Base-by-base conservation (phyloP, 2,329 filamentous ascomycete genomes). In the Xylariaceae sp. region DNA sequence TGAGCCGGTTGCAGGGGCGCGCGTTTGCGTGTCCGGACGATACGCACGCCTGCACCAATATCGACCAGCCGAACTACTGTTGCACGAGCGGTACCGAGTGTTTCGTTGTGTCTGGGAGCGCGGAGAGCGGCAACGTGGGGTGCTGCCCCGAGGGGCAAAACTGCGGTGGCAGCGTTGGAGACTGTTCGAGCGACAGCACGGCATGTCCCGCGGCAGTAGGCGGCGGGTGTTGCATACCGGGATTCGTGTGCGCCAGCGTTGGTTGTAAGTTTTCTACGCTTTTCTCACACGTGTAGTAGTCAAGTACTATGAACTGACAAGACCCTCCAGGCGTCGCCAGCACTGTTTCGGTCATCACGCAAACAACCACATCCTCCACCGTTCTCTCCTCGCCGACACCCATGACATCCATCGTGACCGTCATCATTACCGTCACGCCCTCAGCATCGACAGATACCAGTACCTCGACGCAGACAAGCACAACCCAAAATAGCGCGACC, bases 221-320 rank as follows among this genome's bases (percentile, higher is more conserved):
- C 3, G 86, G 85, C 12, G 87, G 86, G 2, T 91, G 87, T 57
- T 91, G 87, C 59, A 79, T 89, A 9, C 71, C 80, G 0, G 85
- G 84, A 4, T 89, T 79, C 55, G 69, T 76, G 2, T 91, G 87
- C 53, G 70, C 78, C 43, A 81, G 81, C 15, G 67, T 82, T 42
- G 87, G 86, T 18, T 91, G 87, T 82, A 66, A 74, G 72, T 75
- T 45, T 19, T 41, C 12, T 34, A n/a, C n/a, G n/a, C 19, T 13
- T 18, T 16, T 2, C 26, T 9, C 4, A 11, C 26, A 22, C 41
- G 17, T 36, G 31, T 34, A 47, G 40, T 26, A 8, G 19, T 11
- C 12, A 38, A 18, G 19, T 16, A 18, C 12, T 9, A 28, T 33
- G 41, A 19, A n/a, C n/a, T n/a, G n/a, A n/a, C n/a, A n/a, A n/a